These are phyloP conservation scores for Drechslerella coelobrocha DNA, from an alignment of 2,329 filamentous ascomycete species.

Conservation along the genomic window DNA sequence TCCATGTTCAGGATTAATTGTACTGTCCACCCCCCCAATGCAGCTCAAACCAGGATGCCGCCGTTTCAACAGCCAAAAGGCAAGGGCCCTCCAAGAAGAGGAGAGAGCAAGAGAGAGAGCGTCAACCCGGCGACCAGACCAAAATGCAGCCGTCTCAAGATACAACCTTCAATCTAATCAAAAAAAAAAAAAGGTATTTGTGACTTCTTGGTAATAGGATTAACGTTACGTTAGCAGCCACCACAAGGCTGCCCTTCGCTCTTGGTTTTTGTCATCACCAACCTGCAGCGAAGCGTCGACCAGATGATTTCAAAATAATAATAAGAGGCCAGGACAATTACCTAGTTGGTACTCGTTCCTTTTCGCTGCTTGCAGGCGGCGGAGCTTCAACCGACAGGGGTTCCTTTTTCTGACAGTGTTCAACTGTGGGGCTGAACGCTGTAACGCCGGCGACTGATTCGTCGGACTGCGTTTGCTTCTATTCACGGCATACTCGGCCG, in stretches of 20 bases:
- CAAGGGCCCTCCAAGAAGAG: too few relatives aligned
- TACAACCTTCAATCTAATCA: too few relatives aligned
- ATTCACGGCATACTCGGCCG: conserved; percentile 12
- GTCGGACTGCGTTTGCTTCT: conserved; percentile 23
- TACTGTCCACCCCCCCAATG: background rate
- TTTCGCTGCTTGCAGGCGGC: conserved; percentile 17
- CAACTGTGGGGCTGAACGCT: conserved; percentile 39
- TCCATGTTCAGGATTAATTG: background rate
- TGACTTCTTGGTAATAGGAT: background rate
- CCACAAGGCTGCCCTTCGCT: background rate
- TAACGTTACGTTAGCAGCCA: background rate
- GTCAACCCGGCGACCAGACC: background rate
- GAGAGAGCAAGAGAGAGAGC: too few relatives aligned
- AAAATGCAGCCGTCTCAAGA: background rate
- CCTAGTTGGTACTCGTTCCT: background rate
- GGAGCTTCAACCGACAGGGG: conserved; percentile 38
- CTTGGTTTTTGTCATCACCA: background rate
- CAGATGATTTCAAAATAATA: too few relatives aligned
- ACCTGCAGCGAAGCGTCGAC: background rate
- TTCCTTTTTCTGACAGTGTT: conserved; percentile 43
- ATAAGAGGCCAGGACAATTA: too few relatives aligned
- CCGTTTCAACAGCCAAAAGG: conserved; percentile 2
- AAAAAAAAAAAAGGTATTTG: background rate
- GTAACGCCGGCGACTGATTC: conserved; percentile 40
- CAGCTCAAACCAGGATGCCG: background rate